Evolutionary conservation across 257 asterid species (phyloP).

Genomic region (Solanum peruvianum): DNA sequence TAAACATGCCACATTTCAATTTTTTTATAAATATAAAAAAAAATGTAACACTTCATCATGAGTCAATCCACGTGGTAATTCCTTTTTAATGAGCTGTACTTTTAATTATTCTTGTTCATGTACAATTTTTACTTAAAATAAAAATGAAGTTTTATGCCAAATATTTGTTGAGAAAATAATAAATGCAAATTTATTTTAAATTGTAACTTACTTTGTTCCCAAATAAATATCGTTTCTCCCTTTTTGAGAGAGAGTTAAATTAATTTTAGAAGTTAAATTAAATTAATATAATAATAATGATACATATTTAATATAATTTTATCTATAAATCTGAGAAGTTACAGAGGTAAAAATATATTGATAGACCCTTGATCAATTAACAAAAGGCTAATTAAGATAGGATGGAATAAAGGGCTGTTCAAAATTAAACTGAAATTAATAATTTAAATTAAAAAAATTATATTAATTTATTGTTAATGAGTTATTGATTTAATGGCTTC

Average conservation of each 20-base stretch:
- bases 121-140: background rate
- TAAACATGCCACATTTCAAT: background rate
- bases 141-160: background rate
- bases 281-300: background rate
- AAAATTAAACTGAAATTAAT: no score
- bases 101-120: background rate
- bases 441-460: no score
- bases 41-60: background rate
- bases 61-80: background rate
- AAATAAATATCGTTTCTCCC: background rate
- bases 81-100: background rate
- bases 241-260: background rate
- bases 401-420: background rate
- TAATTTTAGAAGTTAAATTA: background rate
- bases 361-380: background rate
- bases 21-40: background rate
- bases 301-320: background rate
- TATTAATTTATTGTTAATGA: background rate
- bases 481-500: no score
- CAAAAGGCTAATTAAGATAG: no score
- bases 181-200: background rate
- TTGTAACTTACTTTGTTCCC: background rate
- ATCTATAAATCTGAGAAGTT: no score
- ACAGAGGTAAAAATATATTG: background rate
- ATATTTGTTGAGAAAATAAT: background rate